A percentile compares a stretch with the other conserved stretches of the same genome.
phyloP scores from a whole-genome alignment of 768 basidiomycete genomes.

The Trametes sanguinea region DNA sequence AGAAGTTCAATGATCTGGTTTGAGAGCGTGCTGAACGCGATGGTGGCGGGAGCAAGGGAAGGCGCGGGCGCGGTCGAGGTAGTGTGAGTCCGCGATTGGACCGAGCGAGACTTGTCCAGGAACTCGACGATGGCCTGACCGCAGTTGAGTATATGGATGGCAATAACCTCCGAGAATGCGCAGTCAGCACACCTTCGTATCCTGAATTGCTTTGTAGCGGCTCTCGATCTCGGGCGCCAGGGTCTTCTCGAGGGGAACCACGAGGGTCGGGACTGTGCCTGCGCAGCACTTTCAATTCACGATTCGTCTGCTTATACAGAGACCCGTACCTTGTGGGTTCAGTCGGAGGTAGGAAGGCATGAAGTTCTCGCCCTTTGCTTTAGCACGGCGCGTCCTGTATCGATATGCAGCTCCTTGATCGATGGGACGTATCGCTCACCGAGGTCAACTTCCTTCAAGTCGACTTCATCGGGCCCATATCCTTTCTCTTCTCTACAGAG shows the following conservation, averaged over 20 bases:
- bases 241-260: slow-evolving; percentile 81
- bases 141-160: background rate
- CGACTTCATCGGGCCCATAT: slow-evolving; percentile 75
- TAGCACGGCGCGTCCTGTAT: background rate
- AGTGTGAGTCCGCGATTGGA: slow-evolving; percentile 65
- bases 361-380: slow-evolving; percentile 81
- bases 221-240: slow-evolving; percentile 69
- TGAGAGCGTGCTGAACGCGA: slow-evolving; percentile 56
- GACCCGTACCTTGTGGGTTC: slow-evolving; percentile 65
- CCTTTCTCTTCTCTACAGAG: slow-evolving; percentile 68
- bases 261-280: slow-evolving; percentile 81
- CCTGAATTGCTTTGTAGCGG: slow-evolving; percentile 78
- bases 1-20: slow-evolving; percentile 54
- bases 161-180: too few species aligned
- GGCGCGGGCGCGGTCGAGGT: slow-evolving; percentile 76
- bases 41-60: slow-evolving; percentile 74
- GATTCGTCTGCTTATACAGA: background rate
- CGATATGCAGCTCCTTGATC: slow-evolving; percentile 2
- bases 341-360: slow-evolving; percentile 73
- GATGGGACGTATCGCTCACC: slow-evolving; percentile 36
- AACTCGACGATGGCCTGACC: slow-evolving; percentile 73
- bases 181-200: slow-evolving; percentile 55
- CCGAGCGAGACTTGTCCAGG: slow-evolving; percentile 79
- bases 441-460: slow-evolving; percentile 67
- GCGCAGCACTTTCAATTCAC: slow-evolving; percentile 1